Percentiles rank a stretch among this genome's conserved stretches.
phyloP scores from a whole-genome alignment of 139 green algal species.

The Haematococcus sp. region DNA sequence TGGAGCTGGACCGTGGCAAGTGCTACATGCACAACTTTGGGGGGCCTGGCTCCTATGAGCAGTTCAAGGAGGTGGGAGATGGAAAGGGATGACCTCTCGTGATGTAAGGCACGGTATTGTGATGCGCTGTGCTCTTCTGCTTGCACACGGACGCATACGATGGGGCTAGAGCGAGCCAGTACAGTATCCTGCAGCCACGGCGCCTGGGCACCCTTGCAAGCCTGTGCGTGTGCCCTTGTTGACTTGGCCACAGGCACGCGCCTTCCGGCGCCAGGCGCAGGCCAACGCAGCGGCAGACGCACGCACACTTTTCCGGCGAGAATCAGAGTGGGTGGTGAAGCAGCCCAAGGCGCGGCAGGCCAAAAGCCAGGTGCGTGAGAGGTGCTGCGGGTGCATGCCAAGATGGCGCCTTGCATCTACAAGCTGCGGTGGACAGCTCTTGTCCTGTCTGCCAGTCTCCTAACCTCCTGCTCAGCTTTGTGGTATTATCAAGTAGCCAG shows the following conservation, averaged over 20 bases:
- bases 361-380: constrained; percentile 39
- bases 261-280: constrained; percentile 51
- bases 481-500: no score
- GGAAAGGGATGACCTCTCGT: no score
- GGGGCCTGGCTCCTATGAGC: constrained; percentile 48
- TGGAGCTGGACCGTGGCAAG: constrained; percentile 72
- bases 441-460: no score
- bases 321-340: constrained; percentile 78
- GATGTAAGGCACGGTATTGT: no score
- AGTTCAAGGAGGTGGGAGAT: constrained; percentile 53
- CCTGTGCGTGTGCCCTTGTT: background rate
- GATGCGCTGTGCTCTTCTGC: no score
- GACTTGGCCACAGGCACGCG: constrained; percentile 28
- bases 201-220: no score
- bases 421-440: no score
- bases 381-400: background rate
- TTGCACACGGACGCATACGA: no score
- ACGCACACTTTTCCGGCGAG: constrained; percentile 58
- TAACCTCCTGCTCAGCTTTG: no score
- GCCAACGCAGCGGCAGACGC: constrained; percentile 55
- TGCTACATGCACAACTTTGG: constrained; percentile 63
- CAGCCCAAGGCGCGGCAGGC: constrained; percentile 65
- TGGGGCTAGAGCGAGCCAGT: no score
- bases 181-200: no score
- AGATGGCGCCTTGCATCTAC: no score